phyloP scores from a whole-genome alignment of 495 filamentous ascomycete genomes.

The Neurospora tetrasperma region DNA sequence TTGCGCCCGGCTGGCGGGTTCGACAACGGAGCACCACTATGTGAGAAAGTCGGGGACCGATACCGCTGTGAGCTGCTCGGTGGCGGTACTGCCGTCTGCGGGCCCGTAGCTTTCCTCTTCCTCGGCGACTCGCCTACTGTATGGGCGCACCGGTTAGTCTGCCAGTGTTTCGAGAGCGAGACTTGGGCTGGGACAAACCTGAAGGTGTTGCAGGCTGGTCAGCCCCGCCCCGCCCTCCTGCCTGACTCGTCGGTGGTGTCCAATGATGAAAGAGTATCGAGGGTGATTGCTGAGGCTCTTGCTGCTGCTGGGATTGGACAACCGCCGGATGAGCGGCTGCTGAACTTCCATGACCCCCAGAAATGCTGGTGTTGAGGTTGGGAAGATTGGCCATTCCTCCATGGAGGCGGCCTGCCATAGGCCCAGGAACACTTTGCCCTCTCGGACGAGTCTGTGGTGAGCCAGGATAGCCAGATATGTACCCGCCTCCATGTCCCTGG shows the following conservation, averaged over 20 bases:
- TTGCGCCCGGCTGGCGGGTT: slow-evolving; percentile 49
- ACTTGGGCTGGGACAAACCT: slow-evolving; percentile 53
- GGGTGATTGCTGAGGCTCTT: slow-evolving; percentile 42
- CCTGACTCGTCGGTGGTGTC: slow-evolving; percentile 63
- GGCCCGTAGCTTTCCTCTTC: slow-evolving; percentile 61
- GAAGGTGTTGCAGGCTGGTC: slow-evolving; percentile 55
- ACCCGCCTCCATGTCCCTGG: slow-evolving; percentile 27
- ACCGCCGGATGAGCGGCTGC: slow-evolving; percentile 22
- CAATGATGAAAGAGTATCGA: slow-evolving; percentile 88
- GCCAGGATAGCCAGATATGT: slow-evolving; percentile 22
- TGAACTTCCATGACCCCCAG: slow-evolving; percentile 14
- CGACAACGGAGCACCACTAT: slow-evolving; percentile 40
- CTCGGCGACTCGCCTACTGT: slow-evolving; percentile 54
- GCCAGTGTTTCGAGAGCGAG: slow-evolving; percentile 37
- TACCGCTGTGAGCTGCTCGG: slow-evolving; percentile 42
- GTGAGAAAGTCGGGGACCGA: slow-evolving; percentile 47
- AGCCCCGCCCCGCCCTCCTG: slow-evolving; percentile 35
- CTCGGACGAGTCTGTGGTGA: slow-evolving; percentile 32
- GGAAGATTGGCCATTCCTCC: slow-evolving; percentile 18
- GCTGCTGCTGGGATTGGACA: slow-evolving; percentile 25
- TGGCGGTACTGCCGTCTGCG: slow-evolving; percentile 47
- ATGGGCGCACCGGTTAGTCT: slow-evolving; percentile 40
- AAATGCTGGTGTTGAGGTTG: slow-evolving; percentile 25
- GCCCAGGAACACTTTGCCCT: slow-evolving; percentile 30
- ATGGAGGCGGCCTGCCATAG: slow-evolving; percentile 11